These are phyloP conservation scores for Euphorbia pulcherrima DNA, from an alignment of 345 rosid species.

Conservation along the genomic window DNA sequence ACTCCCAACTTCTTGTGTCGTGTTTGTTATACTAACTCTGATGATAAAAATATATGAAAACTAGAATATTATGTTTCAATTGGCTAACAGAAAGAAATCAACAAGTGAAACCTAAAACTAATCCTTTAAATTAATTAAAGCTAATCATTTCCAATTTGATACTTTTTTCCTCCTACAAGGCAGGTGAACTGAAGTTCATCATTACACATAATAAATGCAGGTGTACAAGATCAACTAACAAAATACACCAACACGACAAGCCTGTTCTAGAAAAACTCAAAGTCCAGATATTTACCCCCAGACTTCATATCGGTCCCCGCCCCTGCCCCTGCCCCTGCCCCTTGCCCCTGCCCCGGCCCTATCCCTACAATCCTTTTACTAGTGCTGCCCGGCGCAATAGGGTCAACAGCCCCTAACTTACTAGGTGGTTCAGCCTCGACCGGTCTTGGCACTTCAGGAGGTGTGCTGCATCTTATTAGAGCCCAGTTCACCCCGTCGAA, in stretches of 20 bases:
- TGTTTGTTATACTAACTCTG: too few species aligned
- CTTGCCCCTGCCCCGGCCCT: too few species aligned
- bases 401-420: conserved; percentile 55
- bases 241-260: conserved; percentile 31
- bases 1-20: too few species aligned
- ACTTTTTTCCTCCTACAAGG: background rate
- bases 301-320: conserved; percentile 48
- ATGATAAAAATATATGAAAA: background rate
- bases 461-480: conserved; percentile 88
- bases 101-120: background rate
- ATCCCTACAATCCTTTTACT: conserved; percentile 62
- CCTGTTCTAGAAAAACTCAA: conserved; percentile 74
- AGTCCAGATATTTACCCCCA: conserved; percentile 90
- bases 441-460: conserved; percentile 90
- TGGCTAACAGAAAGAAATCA: background rate
- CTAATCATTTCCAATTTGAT: conserved; percentile 14
- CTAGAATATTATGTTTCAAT: background rate
- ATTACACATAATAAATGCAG: conserved; percentile 8
- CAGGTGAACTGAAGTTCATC: conserved; percentile 12
- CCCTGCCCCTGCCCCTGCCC: too few species aligned
- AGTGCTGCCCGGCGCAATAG: conserved; percentile 61
- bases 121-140: conserved; percentile 11
- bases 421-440: conserved; percentile 64
- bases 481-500: conserved; percentile 99
- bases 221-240: conserved; percentile 22